A percentile compares a stretch with the other conserved stretches of the same genome.
These are phyloP conservation scores for Platanthera zijinensis DNA, from an alignment of 106 monocot species.

Conservation along the genomic window DNA sequence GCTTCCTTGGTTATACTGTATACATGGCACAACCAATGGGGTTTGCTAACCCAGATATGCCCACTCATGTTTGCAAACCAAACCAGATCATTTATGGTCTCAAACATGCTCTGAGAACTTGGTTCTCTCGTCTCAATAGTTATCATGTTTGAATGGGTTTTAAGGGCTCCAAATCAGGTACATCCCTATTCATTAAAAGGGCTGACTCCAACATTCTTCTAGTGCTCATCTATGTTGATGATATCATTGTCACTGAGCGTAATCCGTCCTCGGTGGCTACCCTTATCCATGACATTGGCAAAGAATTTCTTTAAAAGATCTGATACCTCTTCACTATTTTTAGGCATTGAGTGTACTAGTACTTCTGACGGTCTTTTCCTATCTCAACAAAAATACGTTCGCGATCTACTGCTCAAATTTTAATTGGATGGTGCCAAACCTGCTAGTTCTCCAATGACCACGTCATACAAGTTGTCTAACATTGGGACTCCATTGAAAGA, in stretches of 20 bases:
- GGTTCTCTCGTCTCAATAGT: too few relatives aligned
- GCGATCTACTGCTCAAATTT: background rate
- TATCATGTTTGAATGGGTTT: background rate
- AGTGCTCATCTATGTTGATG: background rate
- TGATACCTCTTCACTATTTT: background rate
- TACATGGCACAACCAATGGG: background rate
- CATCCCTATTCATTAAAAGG: background rate
- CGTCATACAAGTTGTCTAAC: background rate
- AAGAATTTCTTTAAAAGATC: constrained; percentile 4
- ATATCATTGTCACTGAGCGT: background rate
- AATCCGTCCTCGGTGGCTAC: background rate
- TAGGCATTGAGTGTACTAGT: background rate
- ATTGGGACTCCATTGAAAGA: background rate
- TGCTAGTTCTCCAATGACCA: background rate
- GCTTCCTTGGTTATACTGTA: background rate
- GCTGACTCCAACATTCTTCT: background rate
- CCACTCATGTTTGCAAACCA: background rate
- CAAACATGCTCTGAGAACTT: too few relatives aligned
- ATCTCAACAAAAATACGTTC: constrained; percentile 5
- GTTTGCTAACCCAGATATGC: background rate
- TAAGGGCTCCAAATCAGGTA: background rate
- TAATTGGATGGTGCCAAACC: background rate
- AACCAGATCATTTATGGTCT: too few relatives aligned
- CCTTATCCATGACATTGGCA: background rate
- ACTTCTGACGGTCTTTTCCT: background rate